These are phyloP conservation scores for Zymoseptoria crescenta DNA, from an alignment of 2,329 filamentous ascomycete species.

Conservation along the genomic window DNA sequence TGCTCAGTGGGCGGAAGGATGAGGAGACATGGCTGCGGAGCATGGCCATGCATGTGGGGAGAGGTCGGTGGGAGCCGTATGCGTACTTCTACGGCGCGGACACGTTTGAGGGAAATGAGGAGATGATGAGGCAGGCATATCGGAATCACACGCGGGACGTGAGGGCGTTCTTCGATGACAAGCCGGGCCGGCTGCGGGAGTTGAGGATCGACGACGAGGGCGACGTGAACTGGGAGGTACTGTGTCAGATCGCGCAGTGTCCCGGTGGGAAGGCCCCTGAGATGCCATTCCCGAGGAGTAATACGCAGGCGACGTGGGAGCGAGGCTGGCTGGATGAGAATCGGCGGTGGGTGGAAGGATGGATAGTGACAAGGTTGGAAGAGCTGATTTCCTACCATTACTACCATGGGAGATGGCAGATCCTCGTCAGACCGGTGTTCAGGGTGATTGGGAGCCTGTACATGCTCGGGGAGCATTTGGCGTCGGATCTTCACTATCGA, in stretches of 20 bases:
- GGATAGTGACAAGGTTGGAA: constrained; percentile 22
- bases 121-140: constrained; percentile 19
- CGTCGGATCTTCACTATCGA: constrained; percentile 22
- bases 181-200: constrained; percentile 16
- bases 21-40: constrained; percentile 25
- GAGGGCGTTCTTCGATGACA: constrained; percentile 17
- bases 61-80: constrained; percentile 22
- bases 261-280: constrained; percentile 11
- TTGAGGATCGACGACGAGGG: constrained; percentile 18
- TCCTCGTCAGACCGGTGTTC: constrained; percentile 13
- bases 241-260: constrained; percentile 17
- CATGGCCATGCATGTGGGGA: constrained; percentile 22
- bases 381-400: constrained; percentile 16
- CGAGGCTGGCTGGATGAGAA: constrained; percentile 15
- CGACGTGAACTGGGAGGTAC: constrained; percentile 18
- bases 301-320: constrained; percentile 23
- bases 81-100: constrained; percentile 21
- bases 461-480: constrained; percentile 20
- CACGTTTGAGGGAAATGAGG: constrained; percentile 17
- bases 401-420: constrained; percentile 17
- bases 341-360: constrained; percentile 21
- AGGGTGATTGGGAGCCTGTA: constrained; percentile 17
- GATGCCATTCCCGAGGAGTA: constrained; percentile 20
- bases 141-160: constrained; percentile 18
- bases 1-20: constrained; percentile 24